Evolutionary conservation across 805 yeast genomes (phyloP).

Genomic region (Blastobotrys mokoenaii): DNA sequence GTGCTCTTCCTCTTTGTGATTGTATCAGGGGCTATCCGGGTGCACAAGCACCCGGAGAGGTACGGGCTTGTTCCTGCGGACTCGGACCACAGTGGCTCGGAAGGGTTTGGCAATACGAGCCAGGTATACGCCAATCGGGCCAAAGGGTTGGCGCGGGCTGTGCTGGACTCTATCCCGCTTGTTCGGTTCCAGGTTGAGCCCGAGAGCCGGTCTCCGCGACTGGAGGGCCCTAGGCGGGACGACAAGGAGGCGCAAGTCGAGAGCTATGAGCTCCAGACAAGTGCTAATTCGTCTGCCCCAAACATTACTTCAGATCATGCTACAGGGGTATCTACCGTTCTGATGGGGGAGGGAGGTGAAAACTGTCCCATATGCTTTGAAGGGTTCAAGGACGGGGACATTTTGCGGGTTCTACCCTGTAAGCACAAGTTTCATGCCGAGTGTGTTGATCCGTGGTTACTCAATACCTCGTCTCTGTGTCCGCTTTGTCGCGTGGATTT

Average conservation of each 20-base stretch:
- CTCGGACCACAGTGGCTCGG: constrained; percentile 5
- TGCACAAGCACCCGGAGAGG: constrained; percentile 29
- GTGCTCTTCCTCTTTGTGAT: constrained; percentile 23
- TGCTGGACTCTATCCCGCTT: constrained; percentile 29
- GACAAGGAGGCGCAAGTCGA: too few species aligned
- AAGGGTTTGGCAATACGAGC: constrained; percentile 11
- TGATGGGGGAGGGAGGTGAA: too few species aligned
- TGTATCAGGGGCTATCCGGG: constrained; percentile 27
- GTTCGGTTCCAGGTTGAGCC: constrained; percentile 15
- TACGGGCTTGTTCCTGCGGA: constrained; percentile 18
- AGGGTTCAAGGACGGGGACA: constrained; percentile 50
- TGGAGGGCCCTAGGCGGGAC: too few species aligned
- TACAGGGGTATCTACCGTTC: too few species aligned
- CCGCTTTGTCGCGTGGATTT: constrained; percentile 76
- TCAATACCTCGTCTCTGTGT: constrained; percentile 66
- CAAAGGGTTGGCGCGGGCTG: constrained; percentile 30
- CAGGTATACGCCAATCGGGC: constrained; percentile 20
- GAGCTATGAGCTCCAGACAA: too few species aligned
- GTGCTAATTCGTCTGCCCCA: too few species aligned
- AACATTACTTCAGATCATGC: too few species aligned
- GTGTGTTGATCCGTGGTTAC: constrained; percentile 80
- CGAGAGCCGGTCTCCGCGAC: neutral
- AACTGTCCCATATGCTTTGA: constrained; percentile 79
- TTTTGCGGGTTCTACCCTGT: constrained; percentile 60
- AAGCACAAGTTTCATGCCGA: constrained; percentile 77